These are phyloP conservation scores for Cornus controversa DNA, from an alignment of 148 eudicot species.

Conservation along the genomic window DNA sequence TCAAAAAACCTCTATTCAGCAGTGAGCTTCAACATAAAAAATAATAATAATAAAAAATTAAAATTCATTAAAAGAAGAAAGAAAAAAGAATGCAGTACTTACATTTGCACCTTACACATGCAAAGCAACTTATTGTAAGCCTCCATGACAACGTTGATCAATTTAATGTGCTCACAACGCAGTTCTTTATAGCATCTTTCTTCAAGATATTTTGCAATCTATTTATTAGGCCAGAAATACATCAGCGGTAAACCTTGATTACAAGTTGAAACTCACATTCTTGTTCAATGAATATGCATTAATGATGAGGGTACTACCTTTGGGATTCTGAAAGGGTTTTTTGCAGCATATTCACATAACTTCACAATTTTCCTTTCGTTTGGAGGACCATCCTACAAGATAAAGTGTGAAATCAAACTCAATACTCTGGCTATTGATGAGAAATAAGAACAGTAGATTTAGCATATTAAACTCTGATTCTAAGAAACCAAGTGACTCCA, in stretches of 20 bases:
- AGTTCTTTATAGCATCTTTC: slow-evolving; percentile 87
- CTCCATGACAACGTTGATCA: slow-evolving; percentile 54
- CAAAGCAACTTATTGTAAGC: slow-evolving; percentile 70
- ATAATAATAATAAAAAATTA: background rate
- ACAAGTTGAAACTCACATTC: background rate
- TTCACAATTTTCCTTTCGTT: slow-evolving; percentile 80
- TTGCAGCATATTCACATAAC: slow-evolving; percentile 96
- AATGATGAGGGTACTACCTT: slow-evolving; percentile 45
- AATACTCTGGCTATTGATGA: slow-evolving; percentile 9
- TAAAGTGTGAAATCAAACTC: slow-evolving; percentile 4
- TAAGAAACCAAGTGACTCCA: background rate
- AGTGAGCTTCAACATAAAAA: background rate
- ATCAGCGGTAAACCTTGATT: background rate
- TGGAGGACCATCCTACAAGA: slow-evolving; percentile 60
- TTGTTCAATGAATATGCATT: background rate
- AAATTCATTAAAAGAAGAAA: background rate
- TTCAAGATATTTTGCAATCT: slow-evolving; percentile 90
- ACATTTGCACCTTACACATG: slow-evolving; percentile 82
- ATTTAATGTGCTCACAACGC: slow-evolving; percentile 63
- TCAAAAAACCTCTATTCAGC: background rate
- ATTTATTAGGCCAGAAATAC: slow-evolving; percentile 21
- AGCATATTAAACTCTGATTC: background rate
- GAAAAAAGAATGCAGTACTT: slow-evolving; percentile 23
- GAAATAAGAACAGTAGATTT: background rate
- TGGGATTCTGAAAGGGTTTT: slow-evolving; percentile 90